Evolutionary conservation across 371 early-diverging fungal genomes (phyloP).

Genomic region (Mucor saturninus): DNA sequence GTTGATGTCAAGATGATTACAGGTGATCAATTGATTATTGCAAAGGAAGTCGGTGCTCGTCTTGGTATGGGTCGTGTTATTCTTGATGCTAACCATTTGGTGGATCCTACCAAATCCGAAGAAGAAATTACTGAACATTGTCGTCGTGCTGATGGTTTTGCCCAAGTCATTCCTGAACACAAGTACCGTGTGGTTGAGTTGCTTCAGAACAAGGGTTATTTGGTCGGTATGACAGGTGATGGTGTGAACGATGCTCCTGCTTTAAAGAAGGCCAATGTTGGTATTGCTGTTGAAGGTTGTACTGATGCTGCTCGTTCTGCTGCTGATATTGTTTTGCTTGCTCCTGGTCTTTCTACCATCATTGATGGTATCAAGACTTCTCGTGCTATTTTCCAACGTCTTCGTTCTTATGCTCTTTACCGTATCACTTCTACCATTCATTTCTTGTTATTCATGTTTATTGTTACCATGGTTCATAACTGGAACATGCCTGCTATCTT

Average conservation of each 20-base stretch:
- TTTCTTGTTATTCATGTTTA: constrained; percentile 92
- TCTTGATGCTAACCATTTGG: constrained; percentile 67
- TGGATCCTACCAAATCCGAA: constrained; percentile 70
- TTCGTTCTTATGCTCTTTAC: constrained; percentile 91
- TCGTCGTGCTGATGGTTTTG: constrained; percentile 81
- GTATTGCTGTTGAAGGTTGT: constrained; percentile 87
- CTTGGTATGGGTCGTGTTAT: constrained; percentile 75
- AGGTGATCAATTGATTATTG: constrained; percentile 80
- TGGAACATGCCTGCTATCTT: constrained; percentile 85
- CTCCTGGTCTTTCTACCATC: constrained; percentile 88
- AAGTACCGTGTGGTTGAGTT: constrained; percentile 80
- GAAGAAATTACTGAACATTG: constrained; percentile 64
- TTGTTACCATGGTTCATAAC: constrained; percentile 77
- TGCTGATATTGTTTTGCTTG: constrained; percentile 91
- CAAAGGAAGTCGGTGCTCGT: constrained; percentile 79
- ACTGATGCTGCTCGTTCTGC: constrained; percentile 97
- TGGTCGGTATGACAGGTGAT: constrained; percentile 86
- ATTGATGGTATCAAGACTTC: constrained; percentile 84
- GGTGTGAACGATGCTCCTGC: constrained; percentile 93
- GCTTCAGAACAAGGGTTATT: constrained; percentile 69
- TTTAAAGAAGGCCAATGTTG: constrained; percentile 87
- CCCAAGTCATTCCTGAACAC: constrained; percentile 77
- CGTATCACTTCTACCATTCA: constrained; percentile 94
- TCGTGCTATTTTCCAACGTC: constrained; percentile 92
- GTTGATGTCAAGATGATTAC: constrained; percentile 82